Base-by-base conservation (phyloP, 768 basidiomycete species). In the Steccherinum ochraceum region DNA sequence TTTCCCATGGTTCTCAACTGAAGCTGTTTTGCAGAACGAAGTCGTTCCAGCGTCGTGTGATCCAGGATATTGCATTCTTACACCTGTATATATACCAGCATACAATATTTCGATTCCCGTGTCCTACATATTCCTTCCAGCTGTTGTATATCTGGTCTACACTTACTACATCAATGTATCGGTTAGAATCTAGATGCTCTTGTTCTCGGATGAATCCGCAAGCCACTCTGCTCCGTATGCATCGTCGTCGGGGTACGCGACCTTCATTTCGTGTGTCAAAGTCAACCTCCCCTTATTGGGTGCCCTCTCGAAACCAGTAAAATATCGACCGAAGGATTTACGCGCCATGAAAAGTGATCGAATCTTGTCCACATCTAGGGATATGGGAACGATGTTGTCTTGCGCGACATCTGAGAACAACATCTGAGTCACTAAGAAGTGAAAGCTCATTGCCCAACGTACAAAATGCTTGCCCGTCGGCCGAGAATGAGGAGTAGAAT, bases 401-500 rank as follows among this genome's bases (percentile, higher is more conserved):
- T 72, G 68, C 27, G 71, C 67, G 26, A 74, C 69, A 52, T 69
- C 66, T 67, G 49, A 12, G 30, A 25, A 26, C 7, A 46, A 35
- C 16, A 7, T 7, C 30, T 35, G 7, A 35, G 30, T 16, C 7
- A 7, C 20, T 12, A 39, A 16, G 25, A 13, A 24, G n/a, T n/a
- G 41, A 48, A 50, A 47, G 49, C 40, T 35, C 30, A 19, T 2
- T 18, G 41, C n/a, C 18, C 24, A 44, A 57, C 72, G 55, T 58
- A 77, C 75, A 76, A 58, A 68, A 59, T 39, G 59, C 51, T 1
- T 69, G 61, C 12, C 71, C 72, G 43, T 63, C 69, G 25, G 62
- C 57, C 18, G 67, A 58, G 40, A 72, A 52, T 27, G 69, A 59
- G 24, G 65, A 61, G 54, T 81, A 81, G 54, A 79, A 80, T 1